Evolutionary conservation across 768 basidiomycete genomes (phyloP).

Genomic region (Amanita subjunquillea): DNA sequence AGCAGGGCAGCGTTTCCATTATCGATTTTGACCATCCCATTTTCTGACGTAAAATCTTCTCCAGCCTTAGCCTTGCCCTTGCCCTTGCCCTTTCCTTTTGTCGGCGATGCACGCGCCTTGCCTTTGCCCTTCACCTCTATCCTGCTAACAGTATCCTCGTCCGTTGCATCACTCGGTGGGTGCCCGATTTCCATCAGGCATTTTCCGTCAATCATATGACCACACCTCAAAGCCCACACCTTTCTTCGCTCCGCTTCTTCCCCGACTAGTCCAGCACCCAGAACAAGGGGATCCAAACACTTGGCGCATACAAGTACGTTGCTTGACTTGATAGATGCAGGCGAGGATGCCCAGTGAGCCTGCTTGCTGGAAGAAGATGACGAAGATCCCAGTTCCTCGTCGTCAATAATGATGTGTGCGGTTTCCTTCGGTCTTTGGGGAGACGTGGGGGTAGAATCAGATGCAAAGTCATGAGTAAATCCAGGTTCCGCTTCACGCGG

Average conservation of each 20-base stretch:
- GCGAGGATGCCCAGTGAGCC: conserved; percentile 7
- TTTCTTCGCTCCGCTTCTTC: conserved; percentile 34
- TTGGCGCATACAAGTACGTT: conserved; percentile 55
- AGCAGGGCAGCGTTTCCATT: neutral
- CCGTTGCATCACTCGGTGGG: conserved; percentile 18
- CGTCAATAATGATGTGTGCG: conserved; percentile 38
- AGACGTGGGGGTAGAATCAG: conserved; percentile 18
- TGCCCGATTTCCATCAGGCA: conserved; percentile 52
- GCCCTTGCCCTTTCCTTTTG: conserved; percentile 5
- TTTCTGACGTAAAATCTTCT: neutral
- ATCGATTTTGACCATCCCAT: neutral
- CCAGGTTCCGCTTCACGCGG: conserved; percentile 44
- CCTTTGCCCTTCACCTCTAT: conserved; percentile 36
- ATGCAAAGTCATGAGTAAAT: conserved; percentile 59
- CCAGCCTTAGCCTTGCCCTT: conserved; percentile 6
- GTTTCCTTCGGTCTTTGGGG: conserved; percentile 6
- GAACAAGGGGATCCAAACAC: conserved; percentile 55
- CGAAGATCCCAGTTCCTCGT: conserved; percentile 21
- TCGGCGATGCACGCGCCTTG: conserved; percentile 13
- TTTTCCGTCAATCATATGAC: conserved; percentile 72
- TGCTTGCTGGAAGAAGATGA: conserved; percentile 1
- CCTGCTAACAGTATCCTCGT: conserved; percentile 7
- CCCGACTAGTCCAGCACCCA: conserved; percentile 36
- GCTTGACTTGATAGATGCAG: conserved; percentile 16
- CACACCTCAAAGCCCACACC: conserved; percentile 68